Evolutionary conservation across 768 basidiomycete genomes (phyloP).

Genomic region (Leccinellum albellum): DNA sequence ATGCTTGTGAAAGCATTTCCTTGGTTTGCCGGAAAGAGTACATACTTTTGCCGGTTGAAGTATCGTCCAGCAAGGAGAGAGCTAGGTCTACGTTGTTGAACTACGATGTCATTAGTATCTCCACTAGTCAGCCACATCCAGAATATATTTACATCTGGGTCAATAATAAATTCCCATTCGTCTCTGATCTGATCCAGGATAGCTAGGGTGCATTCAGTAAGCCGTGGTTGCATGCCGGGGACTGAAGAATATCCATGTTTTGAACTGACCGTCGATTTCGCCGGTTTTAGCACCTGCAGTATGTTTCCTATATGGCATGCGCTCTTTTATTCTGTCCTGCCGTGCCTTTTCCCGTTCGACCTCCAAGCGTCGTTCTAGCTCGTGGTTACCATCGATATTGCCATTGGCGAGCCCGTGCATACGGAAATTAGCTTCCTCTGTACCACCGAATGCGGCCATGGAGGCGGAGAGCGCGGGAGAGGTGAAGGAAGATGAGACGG

Average conservation of each 20-base stretch:
- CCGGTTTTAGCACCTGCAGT: slow-evolving; percentile 61
- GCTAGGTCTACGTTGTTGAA: slow-evolving; percentile 96
- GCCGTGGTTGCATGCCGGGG: neutral
- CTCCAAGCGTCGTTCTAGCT: slow-evolving; percentile 56
- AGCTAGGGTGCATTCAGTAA: slow-evolving; percentile 40
- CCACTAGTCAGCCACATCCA: neutral
- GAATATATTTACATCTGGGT: slow-evolving; percentile 60
- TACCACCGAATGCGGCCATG: slow-evolving; percentile 68
- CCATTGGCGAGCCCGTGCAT: slow-evolving; percentile 52
- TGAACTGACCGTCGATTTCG: slow-evolving; percentile 78
- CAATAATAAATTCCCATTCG: slow-evolving; percentile 86
- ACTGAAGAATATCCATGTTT: neutral
- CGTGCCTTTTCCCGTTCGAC: slow-evolving; percentile 59
- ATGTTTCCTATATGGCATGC: slow-evolving; percentile 52
- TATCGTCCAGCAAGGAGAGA: slow-evolving; percentile 79
- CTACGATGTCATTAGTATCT: slow-evolving; percentile 34
- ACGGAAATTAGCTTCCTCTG: slow-evolving; percentile 44
- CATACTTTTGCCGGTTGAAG: slow-evolving; percentile 68
- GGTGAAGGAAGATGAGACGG: slow-evolving; percentile 32
- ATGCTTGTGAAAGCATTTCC: slow-evolving; percentile 68
- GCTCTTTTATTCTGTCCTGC: slow-evolving; percentile 67
- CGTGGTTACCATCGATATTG: slow-evolving; percentile 51
- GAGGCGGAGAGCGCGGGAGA: slow-evolving; percentile 52
- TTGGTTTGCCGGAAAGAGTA: slow-evolving; percentile 76
- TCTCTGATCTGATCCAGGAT: slow-evolving; percentile 82